A percentile compares a stretch with the other conserved stretches of the same genome.
Evolutionary conservation across 2,329 filamentous ascomycete genomes (phyloP).

Genomic region (Aureobasidium sp.): DNA sequence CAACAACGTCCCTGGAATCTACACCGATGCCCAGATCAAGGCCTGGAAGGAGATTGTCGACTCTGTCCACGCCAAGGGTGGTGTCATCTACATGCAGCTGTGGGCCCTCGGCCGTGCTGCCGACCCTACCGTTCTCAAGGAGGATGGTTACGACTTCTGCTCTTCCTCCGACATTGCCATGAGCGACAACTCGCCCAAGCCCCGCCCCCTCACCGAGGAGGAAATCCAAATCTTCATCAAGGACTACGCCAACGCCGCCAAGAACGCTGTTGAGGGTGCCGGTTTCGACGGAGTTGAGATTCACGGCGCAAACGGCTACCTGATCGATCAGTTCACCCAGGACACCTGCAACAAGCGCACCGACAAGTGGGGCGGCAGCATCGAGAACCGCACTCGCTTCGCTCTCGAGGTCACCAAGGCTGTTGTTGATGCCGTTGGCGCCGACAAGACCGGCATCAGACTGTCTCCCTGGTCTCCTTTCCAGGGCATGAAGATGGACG

Average conservation of each 20-base stretch:
- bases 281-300: slow-evolving; percentile 46
- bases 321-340: slow-evolving; percentile 47
- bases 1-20: slow-evolving; percentile 52
- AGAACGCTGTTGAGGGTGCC: slow-evolving; percentile 39
- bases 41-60: slow-evolving; percentile 56
- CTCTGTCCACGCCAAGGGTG: slow-evolving; percentile 56
- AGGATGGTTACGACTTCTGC: slow-evolving; percentile 25
- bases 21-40: slow-evolving; percentile 48
- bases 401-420: slow-evolving; percentile 48
- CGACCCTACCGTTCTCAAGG: slow-evolving; percentile 30
- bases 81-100: slow-evolving; percentile 56
- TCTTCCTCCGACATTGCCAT: slow-evolving; percentile 29
- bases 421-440: slow-evolving; percentile 44
- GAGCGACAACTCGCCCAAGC: slow-evolving; percentile 29
- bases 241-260: slow-evolving; percentile 38
- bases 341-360: slow-evolving; percentile 49
- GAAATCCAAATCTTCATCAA: slow-evolving; percentile 33
- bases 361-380: slow-evolving; percentile 41
- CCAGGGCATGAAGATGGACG: slow-evolving; percentile 56
- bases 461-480: slow-evolving; percentile 55
- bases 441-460: slow-evolving; percentile 49
- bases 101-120: slow-evolving; percentile 55
- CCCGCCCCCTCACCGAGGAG: slow-evolving; percentile 31
- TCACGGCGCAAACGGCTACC: not conserved
- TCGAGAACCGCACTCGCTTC: slow-evolving; percentile 46